These are phyloP conservation scores for Elongisporangium anandrum DNA, from an alignment of 352 stramenopile genomes.

Conservation along the genomic window DNA sequence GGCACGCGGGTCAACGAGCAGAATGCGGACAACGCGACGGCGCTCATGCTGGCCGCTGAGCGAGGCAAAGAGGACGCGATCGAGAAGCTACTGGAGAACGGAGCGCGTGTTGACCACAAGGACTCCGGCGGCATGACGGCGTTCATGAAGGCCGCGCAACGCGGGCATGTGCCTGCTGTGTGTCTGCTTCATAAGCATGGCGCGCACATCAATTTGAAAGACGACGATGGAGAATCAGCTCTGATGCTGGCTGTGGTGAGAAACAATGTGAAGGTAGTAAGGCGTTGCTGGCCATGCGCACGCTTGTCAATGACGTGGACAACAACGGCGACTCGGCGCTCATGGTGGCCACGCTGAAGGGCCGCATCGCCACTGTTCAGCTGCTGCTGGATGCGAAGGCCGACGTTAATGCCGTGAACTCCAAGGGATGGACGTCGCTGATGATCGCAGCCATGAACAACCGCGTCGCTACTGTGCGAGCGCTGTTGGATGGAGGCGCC, in stretches of 20 bases:
- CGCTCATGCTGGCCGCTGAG: neutral
- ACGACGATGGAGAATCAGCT: too few species aligned
- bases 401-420: neutral
- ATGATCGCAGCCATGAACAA: neutral
- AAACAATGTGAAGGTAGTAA: neutral
- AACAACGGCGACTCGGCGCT: neutral
- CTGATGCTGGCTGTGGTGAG: too few species aligned
- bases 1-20: neutral
- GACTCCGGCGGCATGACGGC: too few species aligned
- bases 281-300: neutral
- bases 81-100: too few species aligned
- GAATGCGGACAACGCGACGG: neutral
- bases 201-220: constrained; percentile 19
- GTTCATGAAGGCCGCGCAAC: too few species aligned
- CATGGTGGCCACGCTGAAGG: neutral
- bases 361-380: neutral
- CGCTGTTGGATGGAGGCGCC: neutral
- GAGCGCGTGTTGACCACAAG: too few species aligned
- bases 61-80: too few species aligned
- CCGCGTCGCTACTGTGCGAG: neutral
- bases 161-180: constrained; percentile 13
- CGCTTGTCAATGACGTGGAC: neutral
- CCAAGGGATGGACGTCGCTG: neutral
- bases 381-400: neutral
- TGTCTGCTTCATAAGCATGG: constrained; percentile 22